Conservation (phyloP, 169 alveolate genomes). For the Eimeria acervulina region DNA sequence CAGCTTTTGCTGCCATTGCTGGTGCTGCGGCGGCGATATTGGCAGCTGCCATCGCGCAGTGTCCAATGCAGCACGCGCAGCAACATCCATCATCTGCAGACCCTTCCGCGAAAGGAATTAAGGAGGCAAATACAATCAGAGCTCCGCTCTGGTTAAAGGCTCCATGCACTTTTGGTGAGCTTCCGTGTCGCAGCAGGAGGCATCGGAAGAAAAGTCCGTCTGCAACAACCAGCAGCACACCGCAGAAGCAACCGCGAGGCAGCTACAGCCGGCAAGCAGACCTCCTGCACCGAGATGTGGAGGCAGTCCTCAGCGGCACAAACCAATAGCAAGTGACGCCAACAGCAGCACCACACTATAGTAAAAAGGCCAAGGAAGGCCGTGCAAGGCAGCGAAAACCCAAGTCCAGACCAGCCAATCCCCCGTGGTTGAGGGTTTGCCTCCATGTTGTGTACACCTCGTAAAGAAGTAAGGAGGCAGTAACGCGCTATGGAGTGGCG, state of each 20-base stretch:
- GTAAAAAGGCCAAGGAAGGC: background rate
- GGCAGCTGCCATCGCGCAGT: background rate
- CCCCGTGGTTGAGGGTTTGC: background rate
- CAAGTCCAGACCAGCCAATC: background rate
- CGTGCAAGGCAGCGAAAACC: background rate
- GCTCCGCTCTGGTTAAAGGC: conserved; percentile 82
- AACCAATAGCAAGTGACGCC: background rate
- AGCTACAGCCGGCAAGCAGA: background rate
- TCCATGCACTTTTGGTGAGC: conserved; percentile 91
- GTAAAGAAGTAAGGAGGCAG: background rate
- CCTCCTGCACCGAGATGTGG: background rate
- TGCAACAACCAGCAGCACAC: conserved; percentile 58
- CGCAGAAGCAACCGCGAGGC: background rate
- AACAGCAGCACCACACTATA: background rate
- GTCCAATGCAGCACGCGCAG: background rate
- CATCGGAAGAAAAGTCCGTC: conserved; percentile 90
- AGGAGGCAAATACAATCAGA: background rate
- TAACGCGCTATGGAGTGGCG: no score
- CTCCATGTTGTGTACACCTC: background rate
- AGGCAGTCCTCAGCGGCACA: background rate
- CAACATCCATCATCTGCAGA: background rate
- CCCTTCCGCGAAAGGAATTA: background rate
- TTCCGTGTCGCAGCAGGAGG: conserved; percentile 89
- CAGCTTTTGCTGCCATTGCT: background rate
- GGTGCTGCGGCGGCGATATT: background rate